Base-by-base conservation (phyloP, 257 asterid genomes). In the Scutellaria minor region DNA sequence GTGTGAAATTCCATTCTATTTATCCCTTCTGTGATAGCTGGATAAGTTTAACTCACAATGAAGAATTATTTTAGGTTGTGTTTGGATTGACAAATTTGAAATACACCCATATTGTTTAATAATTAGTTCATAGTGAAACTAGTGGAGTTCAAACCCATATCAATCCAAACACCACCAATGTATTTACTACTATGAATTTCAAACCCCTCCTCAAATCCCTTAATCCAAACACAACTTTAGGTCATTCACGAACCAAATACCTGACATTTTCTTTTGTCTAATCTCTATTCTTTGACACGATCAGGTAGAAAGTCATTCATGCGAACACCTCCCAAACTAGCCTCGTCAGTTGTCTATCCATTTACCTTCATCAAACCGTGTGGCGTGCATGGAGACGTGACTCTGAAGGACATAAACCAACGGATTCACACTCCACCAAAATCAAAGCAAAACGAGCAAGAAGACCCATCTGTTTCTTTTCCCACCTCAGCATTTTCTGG, bases 401-500 rank as follows among this genome's bases (percentile, higher is more conserved):
- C 99, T 66, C 85, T 94, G 13, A 87, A 94, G 77, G 97, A 94
- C 84, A 94, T 91, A 79, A 91, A 91, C 93, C 93, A 81, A 70
- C 70, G 84, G 64, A 84, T 93, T 68, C 94, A 67, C 5, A 79
- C 82, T 70, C 99, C 99, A 6, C 83, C 87, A 13, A 85, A 82
- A 66, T 41, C 86, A 14, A 84, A 77, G 78, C 87, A 87, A 76
- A 71, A 71, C 64, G 79, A 75, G 24, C 86, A 81, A 40, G 61
- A 52, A 1, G 93, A 86, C 20, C 79, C 81, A 15, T 64, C 80
- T 1, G 84, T 55, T 76, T 40, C 86, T 46, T 89, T 66, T 68
- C 96, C 91, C 41, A 89, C 83, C 14, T 91, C 99, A 37, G 96
- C 97, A 18, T 88, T 93, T 78, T 91, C 97, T 2, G 98, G 98